phyloP scores from a whole-genome alignment of 2,329 filamentous ascomycete species.

The Trichoderma breve region DNA sequence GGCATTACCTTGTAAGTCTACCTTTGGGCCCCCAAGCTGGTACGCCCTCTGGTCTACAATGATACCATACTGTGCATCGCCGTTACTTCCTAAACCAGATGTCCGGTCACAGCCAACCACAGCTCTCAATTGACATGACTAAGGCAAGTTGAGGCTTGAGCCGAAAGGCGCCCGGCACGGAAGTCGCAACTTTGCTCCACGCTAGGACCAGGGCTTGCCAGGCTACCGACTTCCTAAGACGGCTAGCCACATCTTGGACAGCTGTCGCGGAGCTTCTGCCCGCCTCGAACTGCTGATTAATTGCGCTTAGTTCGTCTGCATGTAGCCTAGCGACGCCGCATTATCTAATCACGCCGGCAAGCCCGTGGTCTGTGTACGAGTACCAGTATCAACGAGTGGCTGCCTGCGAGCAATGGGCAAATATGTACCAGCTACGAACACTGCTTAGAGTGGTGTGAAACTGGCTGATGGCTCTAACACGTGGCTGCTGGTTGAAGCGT shows the following conservation, averaged over 20 bases:
- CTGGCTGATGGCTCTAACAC: background rate
- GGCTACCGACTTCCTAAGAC: background rate
- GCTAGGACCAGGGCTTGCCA: background rate
- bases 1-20: no score
- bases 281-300: background rate
- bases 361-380: background rate
- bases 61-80: background rate
- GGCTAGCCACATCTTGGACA: background rate
- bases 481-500: background rate
- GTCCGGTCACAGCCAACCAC: background rate
- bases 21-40: no score
- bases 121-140: background rate
- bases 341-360: background rate
- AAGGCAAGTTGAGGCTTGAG: background rate
- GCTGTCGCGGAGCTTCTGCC: background rate
- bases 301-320: background rate
- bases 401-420: background rate
- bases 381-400: background rate
- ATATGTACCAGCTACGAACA: background rate
- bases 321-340: background rate
- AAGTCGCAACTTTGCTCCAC: background rate
- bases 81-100: background rate
- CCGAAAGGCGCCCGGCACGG: constrained; percentile 1
- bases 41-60: background rate
- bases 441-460: background rate